phyloP scores from a whole-genome alignment of 805 yeast species.

The Saccharomycopsis sp. region DNA sequence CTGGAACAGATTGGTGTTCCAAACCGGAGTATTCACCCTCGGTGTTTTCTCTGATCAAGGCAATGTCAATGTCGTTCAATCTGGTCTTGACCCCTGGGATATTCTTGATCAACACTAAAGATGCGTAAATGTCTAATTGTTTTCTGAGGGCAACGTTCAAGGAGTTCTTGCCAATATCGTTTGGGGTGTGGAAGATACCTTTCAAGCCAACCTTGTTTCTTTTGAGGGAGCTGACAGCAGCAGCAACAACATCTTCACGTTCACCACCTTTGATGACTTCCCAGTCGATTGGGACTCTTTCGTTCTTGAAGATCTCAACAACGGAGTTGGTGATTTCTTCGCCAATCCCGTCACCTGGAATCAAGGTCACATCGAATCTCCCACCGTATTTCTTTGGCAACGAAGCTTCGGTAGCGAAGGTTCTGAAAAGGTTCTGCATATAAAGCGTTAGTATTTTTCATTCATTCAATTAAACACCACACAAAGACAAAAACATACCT shows the following conservation, averaged over 20 bases:
- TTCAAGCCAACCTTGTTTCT: constrained; percentile 96
- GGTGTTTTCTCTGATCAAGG: constrained; percentile 95
- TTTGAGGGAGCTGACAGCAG: constrained; percentile 83
- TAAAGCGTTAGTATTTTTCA: too few relatives aligned
- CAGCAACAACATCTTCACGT: constrained; percentile 54
- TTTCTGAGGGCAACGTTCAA: constrained; percentile 95
- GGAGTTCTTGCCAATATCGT: constrained; percentile 78
- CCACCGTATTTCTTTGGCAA: constrained; percentile 93
- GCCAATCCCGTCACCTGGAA: constrained; percentile 99
- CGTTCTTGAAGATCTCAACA: constrained; percentile 76
- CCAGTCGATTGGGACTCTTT: constrained; percentile 89
- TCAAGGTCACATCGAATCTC: constrained; percentile 83
- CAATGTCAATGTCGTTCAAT: constrained; percentile 82
- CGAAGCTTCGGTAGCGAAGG: constrained; percentile 51
- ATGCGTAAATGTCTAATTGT: constrained; percentile 91
- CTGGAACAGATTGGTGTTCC: constrained; percentile 95
- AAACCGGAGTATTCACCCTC: constrained; percentile 98
- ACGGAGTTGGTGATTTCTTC: constrained; percentile 92
- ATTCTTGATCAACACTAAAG: constrained; percentile 87
- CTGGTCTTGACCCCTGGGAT: constrained; percentile 91
- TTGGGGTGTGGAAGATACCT: constrained; percentile 62
- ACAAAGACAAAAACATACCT: constrained; percentile 1
- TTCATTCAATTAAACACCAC: too few relatives aligned
- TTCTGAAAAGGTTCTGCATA: constrained; percentile 13
- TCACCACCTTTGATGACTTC: constrained; percentile 67